These are phyloP conservation scores for Asterochloris erici DNA, from an alignment of 139 green algal species.

Conservation along the genomic window DNA sequence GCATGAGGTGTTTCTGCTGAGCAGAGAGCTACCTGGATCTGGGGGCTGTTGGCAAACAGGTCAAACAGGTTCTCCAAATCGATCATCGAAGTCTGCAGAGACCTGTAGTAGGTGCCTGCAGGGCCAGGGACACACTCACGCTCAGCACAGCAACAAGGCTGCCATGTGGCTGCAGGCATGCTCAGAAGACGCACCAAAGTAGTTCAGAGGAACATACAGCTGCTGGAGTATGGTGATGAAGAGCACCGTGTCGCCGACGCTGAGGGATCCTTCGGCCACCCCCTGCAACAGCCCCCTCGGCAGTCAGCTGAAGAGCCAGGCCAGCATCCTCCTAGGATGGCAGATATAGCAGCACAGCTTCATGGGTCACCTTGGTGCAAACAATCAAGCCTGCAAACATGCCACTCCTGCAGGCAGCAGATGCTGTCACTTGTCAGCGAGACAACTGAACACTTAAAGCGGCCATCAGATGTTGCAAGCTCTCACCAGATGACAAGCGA, in stretches of 20 bases:
- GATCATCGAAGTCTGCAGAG: constrained; percentile 35
- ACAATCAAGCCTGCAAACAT: constrained; percentile 54
- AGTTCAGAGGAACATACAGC: constrained; percentile 83
- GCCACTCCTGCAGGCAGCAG: constrained; percentile 4
- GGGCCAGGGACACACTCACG: too few relatives aligned
- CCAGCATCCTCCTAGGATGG: neutral
- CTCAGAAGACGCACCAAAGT: constrained; percentile 47
- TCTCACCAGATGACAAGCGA: constrained; percentile 68
- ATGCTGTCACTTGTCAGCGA: neutral
- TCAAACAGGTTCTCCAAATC: constrained; percentile 81
- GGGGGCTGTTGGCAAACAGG: constrained; percentile 44
- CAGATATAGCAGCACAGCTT: neutral
- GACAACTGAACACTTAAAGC: neutral
- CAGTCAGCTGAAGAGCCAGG: neutral
- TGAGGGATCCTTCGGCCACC: constrained; percentile 50
- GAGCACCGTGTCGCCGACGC: constrained; percentile 81
- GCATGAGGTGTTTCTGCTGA: neutral
- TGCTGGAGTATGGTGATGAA: constrained; percentile 85
- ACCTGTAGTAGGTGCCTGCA: constrained; percentile 59
- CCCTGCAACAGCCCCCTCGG: constrained; percentile 5
- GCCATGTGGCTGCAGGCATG: too few relatives aligned
- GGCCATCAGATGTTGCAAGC: neutral
- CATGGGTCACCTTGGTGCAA: constrained; percentile 36
- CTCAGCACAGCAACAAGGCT: too few relatives aligned
- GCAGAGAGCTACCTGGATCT: constrained; percentile 6